Percentiles rank a stretch among this genome's conserved stretches.
Evolutionary conservation across 169 alveolate genomes (phyloP).

Genomic region (Amoebophrya sp.): DNA sequence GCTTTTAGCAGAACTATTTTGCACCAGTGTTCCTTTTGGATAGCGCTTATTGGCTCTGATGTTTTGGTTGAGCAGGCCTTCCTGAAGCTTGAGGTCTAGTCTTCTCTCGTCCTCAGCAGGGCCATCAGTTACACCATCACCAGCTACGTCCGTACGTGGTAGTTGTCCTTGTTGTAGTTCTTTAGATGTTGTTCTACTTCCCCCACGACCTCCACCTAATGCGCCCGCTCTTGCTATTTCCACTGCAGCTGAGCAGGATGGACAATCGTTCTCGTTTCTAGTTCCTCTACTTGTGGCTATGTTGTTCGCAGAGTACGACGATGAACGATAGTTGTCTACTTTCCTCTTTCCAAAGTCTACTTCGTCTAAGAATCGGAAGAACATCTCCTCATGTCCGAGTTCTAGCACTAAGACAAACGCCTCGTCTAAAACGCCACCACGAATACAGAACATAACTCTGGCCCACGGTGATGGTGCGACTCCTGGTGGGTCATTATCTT

Average conservation of each 20-base stretch:
- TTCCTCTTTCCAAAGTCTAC: neutral
- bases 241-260: neutral
- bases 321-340: neutral
- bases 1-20: too few species aligned
- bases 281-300: neutral
- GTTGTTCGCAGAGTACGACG: neutral
- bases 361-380: neutral
- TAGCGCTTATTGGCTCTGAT: too few species aligned
- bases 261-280: neutral
- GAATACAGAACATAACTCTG: neutral
- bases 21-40: too few species aligned
- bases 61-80: too few species aligned
- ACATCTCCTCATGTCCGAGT: neutral
- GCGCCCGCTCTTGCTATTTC: neutral
- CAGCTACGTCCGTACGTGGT: too few species aligned
- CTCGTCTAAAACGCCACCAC: neutral
- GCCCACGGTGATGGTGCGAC: neutral
- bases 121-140: too few species aligned
- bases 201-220: neutral
- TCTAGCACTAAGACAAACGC: neutral
- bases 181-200: neutral
- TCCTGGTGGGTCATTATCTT: too few species aligned
- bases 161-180: neutral
- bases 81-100: too few species aligned
- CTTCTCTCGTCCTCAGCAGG: too few species aligned